Conservation (phyloP, 352 stramenopile genomes). For the Phytophthora citrophthora region DNA sequence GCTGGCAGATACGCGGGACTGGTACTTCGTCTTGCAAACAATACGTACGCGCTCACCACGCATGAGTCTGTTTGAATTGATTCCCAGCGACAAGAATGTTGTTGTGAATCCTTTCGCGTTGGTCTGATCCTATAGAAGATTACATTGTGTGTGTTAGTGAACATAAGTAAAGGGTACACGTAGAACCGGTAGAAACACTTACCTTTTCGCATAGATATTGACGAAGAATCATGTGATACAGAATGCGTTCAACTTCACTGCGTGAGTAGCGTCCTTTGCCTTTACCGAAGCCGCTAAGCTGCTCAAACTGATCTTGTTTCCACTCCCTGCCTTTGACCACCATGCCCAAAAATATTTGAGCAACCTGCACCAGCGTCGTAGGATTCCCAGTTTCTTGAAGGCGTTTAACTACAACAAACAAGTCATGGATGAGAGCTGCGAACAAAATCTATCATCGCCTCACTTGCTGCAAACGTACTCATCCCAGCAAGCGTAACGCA, state of each 20-base stretch:
- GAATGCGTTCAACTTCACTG: constrained; percentile 83
- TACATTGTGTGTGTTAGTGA: constrained; percentile 4
- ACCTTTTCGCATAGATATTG: constrained; percentile 83
- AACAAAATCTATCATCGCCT: background rate
- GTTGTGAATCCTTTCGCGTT: constrained; percentile 87
- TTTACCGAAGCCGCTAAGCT: constrained; percentile 66
- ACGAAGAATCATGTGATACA: constrained; percentile 90
- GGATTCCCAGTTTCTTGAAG: constrained; percentile 68
- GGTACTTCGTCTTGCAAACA: constrained; percentile 79
- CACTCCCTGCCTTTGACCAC: constrained; percentile 72
- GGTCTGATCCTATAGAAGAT: constrained; percentile 60
- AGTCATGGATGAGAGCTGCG: background rate
- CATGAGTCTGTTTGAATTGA: constrained; percentile 56
- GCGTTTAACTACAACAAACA: constrained; percentile 51
- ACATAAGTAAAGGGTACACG: background rate
- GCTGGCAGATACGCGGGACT: constrained; percentile 33
- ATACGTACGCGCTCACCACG: constrained; percentile 78
- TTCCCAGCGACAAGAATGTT: constrained; percentile 74
- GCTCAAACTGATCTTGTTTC: constrained; percentile 68
- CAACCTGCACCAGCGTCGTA: constrained; percentile 76
- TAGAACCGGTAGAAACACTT: constrained; percentile 8
- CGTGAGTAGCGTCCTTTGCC: constrained; percentile 77
- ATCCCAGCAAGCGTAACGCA: constrained; percentile 66
- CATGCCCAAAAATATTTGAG: constrained; percentile 74
- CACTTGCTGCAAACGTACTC: constrained; percentile 44